Conservation (phyloP, 1,284 basidiomycete species). For the Neolentinus lepideus region DNA sequence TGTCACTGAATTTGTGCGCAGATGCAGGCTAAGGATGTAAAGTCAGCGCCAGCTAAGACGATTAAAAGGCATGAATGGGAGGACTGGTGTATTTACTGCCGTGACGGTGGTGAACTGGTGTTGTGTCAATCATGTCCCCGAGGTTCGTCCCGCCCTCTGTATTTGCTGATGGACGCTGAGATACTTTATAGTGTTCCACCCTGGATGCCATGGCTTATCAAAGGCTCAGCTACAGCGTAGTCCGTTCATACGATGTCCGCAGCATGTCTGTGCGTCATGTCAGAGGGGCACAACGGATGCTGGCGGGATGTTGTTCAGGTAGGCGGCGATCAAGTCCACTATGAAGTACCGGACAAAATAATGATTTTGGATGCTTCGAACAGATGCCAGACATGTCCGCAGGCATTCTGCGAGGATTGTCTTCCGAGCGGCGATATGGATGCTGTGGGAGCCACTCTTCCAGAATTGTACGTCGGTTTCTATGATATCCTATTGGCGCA, state of each 20-base stretch:
- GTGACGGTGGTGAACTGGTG: constrained; percentile 49
- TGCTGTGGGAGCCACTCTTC: constrained; percentile 43
- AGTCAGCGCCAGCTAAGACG: constrained; percentile 20
- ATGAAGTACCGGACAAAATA: too few relatives aligned
- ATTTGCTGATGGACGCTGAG: neutral
- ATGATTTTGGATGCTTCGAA: neutral
- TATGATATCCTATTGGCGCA: neutral
- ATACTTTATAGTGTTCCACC: constrained; percentile 39
- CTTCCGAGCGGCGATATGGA: constrained; percentile 39
- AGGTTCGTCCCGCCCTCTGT: constrained; percentile 26
- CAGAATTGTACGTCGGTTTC: constrained; percentile 41
- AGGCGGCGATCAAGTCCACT: constrained; percentile 1
- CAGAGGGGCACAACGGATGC: constrained; percentile 30
- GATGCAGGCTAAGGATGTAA: neutral
- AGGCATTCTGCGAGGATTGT: constrained; percentile 57
- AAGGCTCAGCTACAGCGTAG: constrained; percentile 18
- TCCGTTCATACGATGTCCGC: constrained; percentile 30
- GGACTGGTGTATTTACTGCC: constrained; percentile 50
- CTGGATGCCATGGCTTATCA: constrained; percentile 33
- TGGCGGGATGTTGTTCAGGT: constrained; percentile 49
- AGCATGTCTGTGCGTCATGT: constrained; percentile 43
- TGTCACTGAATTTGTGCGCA: neutral
- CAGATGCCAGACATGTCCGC: constrained; percentile 52
- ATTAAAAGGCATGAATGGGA: constrained; percentile 34
- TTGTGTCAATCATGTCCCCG: constrained; percentile 43